Evolutionary conservation across 1,284 basidiomycete genomes (phyloP).

Genomic region (Austropuccinia psidii): DNA sequence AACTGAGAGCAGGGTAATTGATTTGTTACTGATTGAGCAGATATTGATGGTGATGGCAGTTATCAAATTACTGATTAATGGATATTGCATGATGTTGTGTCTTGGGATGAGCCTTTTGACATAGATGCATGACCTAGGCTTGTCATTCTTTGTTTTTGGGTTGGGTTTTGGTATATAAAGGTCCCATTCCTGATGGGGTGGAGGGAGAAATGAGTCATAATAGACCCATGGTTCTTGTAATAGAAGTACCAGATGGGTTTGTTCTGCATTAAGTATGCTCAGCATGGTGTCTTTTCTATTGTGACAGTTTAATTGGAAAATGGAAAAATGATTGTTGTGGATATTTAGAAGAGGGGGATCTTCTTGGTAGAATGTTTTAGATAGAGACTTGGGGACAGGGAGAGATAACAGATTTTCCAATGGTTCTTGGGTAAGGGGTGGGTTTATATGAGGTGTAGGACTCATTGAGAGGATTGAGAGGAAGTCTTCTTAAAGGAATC

Average conservation of each 20-base stretch:
- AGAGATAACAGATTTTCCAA: too few species aligned
- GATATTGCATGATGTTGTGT: neutral
- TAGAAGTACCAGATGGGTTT: neutral
- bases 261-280: neutral
- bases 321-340: too few species aligned
- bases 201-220: neutral
- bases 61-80: neutral
- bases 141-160: neutral
- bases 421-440: too few species aligned
- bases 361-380: too few species aligned
- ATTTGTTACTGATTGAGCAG: too few species aligned
- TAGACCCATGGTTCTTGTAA: constrained; percentile 4
- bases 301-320: constrained; percentile 13
- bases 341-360: too few species aligned
- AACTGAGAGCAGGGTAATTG: neutral
- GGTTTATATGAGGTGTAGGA: too few species aligned
- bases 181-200: neutral
- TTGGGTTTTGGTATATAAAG: neutral
- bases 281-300: constrained; percentile 12
- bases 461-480: too few species aligned
- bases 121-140: neutral
- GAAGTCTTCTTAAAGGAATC: too few species aligned
- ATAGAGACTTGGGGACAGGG: too few species aligned
- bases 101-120: neutral
- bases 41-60: too few species aligned